A percentile compares a stretch with the other conserved stretches of the same genome.
Evolutionary conservation across 148 eudicot species (phyloP).

Genomic region (Euryodendron excelsum): DNA sequence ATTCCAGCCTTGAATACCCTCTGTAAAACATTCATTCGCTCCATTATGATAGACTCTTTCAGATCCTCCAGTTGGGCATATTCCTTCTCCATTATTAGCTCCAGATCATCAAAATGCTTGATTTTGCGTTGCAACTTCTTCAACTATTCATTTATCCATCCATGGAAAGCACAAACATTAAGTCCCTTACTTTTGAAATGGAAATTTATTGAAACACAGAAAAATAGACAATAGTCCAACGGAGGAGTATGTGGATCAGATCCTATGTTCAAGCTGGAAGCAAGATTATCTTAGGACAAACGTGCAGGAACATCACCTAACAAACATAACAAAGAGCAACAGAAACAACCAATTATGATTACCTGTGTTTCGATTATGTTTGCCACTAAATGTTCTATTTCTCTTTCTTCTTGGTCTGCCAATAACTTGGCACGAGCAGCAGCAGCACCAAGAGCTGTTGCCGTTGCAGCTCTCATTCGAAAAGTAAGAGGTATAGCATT

Average conservation of each 20-base stretch:
- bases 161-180: constrained; percentile 10
- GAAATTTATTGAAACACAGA: neutral
- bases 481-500: constrained; percentile 57
- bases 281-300: too few relatives aligned
- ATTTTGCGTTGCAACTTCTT: constrained; percentile 70
- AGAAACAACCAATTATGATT: neutral
- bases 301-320: neutral
- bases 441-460: constrained; percentile 87
- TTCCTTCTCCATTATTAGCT: constrained; percentile 72
- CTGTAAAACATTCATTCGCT: constrained; percentile 48
- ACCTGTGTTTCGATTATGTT: constrained; percentile 77
- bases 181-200: neutral
- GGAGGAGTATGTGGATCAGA: too few relatives aligned
- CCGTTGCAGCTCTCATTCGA: constrained; percentile 78
- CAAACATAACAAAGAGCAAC: neutral
- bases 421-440: constrained; percentile 89
- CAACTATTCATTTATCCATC: constrained; percentile 38
- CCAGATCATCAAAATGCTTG: constrained; percentile 59
- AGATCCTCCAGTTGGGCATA: constrained; percentile 50
- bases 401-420: constrained; percentile 93
- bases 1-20: constrained; percentile 44
- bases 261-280: too few relatives aligned
- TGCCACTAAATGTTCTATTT: constrained; percentile 68
- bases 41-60: constrained; percentile 55
- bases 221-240: neutral